Evolutionary conservation across 2,329 filamentous ascomycete genomes (phyloP).

Genomic region (Zymoseptoria pseudotritici): DNA sequence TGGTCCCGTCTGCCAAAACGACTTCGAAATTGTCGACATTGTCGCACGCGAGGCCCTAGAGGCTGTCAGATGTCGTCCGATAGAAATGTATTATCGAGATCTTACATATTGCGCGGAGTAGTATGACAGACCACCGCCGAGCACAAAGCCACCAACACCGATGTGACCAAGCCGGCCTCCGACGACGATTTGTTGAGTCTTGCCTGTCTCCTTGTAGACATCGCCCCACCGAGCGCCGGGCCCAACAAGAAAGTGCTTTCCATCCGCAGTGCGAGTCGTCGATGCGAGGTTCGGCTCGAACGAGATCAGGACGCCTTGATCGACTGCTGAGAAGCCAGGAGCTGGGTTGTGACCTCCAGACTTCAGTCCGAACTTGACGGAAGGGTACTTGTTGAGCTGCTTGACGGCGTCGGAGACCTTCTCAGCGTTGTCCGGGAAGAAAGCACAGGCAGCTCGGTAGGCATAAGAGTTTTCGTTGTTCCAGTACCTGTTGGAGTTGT

Average conservation of each 20-base stretch:
- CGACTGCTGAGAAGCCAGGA: conserved; percentile 40
- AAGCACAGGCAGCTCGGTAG: conserved; percentile 18
- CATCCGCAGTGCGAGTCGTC: conserved; percentile 27
- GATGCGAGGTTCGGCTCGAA: conserved; percentile 37
- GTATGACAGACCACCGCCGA: conserved; percentile 16
- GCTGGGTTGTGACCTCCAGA: conserved; percentile 44
- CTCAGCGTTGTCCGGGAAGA: conserved; percentile 41
- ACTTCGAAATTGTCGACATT: conserved; percentile 32
- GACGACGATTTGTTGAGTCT: conserved; percentile 14
- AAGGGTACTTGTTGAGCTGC: conserved; percentile 40
- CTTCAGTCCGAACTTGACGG: conserved; percentile 49
- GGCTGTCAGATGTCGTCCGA: neutral
- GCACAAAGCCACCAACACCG: conserved; percentile 11
- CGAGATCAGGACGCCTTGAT: conserved; percentile 37
- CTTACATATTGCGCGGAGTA: conserved; percentile 14
- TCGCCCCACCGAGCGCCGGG: conserved; percentile 17
- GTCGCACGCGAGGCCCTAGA: conserved; percentile 12
- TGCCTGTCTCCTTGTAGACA: conserved; percentile 13
- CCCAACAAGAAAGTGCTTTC: conserved; percentile 13
- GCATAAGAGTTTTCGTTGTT: conserved; percentile 17
- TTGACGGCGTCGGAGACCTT: conserved; percentile 50
- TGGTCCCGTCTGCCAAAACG: conserved; percentile 45
- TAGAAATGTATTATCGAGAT: neutral
- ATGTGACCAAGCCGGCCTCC: conserved; percentile 13
- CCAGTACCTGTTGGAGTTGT: conserved; percentile 10